A percentile compares a stretch with the other conserved stretches of the same genome.
Conservation (phyloP, 2,329 filamentous ascomycete species). For the Paecilomyces sp. region DNA sequence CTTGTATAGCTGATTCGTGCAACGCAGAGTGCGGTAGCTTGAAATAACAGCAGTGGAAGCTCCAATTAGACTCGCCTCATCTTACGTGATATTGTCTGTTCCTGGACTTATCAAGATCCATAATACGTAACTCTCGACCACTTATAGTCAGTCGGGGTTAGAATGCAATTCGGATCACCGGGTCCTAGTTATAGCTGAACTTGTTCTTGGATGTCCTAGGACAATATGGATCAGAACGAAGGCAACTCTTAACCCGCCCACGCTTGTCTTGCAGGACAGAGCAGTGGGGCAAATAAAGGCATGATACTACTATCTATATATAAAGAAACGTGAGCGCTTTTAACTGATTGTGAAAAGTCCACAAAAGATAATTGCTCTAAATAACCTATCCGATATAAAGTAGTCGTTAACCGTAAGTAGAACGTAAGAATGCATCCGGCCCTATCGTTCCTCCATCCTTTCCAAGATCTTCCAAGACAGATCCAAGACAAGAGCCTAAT, state of each 20-base stretch:
- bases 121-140: not conserved
- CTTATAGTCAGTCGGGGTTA: not conserved
- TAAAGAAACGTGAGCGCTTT: too few species aligned
- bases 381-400: not conserved
- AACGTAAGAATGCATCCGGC: not conserved
- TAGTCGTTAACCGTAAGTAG: not conserved
- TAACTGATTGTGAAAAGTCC: not conserved
- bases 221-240: too few species aligned
- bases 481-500: not conserved
- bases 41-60: not conserved
- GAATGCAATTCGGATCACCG: not conserved
- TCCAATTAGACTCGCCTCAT: not conserved
- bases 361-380: not conserved
- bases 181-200: not conserved
- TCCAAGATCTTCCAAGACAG: not conserved
- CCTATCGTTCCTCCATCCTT: not conserved
- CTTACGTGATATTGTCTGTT: not conserved
- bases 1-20: not conserved
- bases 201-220: too few species aligned
- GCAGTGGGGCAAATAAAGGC: too few species aligned
- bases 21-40: not conserved
- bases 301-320: too few species aligned
- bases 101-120: not conserved
- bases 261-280: too few species aligned
- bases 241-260: too few species aligned